Percentiles rank a stretch among this genome's conserved stretches.
Conservation (phyloP, 106 monocot species). For the Dendrobium officinale region DNA sequence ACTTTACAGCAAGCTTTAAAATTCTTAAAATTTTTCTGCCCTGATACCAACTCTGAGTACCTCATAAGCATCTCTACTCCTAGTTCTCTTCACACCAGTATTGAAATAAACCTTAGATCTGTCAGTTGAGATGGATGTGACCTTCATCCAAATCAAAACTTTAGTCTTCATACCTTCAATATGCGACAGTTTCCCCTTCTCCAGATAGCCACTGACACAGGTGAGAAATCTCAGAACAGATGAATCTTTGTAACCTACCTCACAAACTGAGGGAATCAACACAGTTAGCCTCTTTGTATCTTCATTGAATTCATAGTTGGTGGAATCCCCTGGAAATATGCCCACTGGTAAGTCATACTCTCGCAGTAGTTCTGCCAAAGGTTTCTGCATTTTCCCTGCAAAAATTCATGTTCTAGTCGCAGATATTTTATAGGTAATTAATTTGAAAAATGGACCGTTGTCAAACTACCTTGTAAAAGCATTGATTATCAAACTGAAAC, state of each 20-base stretch:
- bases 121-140: constrained; percentile 41
- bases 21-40: constrained; percentile 46
- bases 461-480: neutral
- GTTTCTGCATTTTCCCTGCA: constrained; percentile 74
- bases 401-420: neutral
- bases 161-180: constrained; percentile 87
- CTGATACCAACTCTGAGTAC: constrained; percentile 47
- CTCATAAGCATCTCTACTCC: constrained; percentile 61
- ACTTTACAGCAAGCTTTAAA: neutral
- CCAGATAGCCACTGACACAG: constrained; percentile 52
- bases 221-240: constrained; percentile 55
- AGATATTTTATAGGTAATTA: neutral
- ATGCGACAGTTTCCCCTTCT: constrained; percentile 62
- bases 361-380: constrained; percentile 57
- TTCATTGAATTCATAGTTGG: constrained; percentile 64
- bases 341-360: constrained; percentile 73
- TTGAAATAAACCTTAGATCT: constrained; percentile 54
- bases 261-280: constrained; percentile 49
- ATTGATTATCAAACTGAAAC: neutral
- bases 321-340: constrained; percentile 57
- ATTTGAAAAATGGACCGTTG: too few species aligned
- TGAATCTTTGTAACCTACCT: constrained; percentile 65
- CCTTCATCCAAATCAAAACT: constrained; percentile 63
- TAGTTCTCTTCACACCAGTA: constrained; percentile 43
- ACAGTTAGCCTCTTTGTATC: constrained; percentile 55